Conservation (phyloP, 1,284 basidiomycete species). For the Cutaneotrichosporon cutaneum region DNA sequence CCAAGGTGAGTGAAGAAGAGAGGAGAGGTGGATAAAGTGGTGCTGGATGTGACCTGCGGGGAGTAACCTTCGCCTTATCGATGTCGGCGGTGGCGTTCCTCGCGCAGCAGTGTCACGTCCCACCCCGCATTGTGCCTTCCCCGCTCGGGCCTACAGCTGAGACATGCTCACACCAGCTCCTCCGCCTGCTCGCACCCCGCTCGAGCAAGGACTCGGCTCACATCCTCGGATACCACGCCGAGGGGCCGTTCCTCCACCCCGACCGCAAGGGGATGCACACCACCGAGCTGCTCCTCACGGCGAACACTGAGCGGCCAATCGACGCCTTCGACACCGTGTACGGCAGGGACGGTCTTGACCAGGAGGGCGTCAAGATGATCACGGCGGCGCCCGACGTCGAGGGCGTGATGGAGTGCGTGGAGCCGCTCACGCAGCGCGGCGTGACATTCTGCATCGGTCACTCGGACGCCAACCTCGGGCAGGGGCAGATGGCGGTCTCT, state of each 20-base stretch:
- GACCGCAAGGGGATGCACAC: conserved; percentile 73
- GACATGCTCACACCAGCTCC: conserved; percentile 46
- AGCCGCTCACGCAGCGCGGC: conserved; percentile 63
- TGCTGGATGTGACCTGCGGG: no score
- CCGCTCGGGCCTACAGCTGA: no score
- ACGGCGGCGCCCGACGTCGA: conserved; percentile 83
- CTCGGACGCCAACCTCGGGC: conserved; percentile 55
- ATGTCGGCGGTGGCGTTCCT: not conserved
- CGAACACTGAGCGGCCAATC: conserved; percentile 40
- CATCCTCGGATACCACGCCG: conserved; percentile 80
- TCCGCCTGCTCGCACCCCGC: conserved; percentile 53
- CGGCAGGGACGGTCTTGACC: conserved; percentile 57
- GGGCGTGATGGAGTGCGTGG: conserved; percentile 71
- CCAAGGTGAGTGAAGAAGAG: conserved; percentile 51
- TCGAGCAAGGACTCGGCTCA: conserved; percentile 56
- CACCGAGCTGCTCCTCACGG: conserved; percentile 65
- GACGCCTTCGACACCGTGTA: conserved; percentile 69
- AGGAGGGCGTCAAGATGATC: conserved; percentile 71
- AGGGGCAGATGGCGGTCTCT: conserved; percentile 39
- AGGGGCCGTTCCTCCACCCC: conserved; percentile 78
- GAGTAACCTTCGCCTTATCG: not conserved
- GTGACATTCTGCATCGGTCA: conserved; percentile 82
- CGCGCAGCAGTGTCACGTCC: not conserved
- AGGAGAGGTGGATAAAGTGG: not conserved
- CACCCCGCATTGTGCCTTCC: not conserved